Evolutionary conservation across 805 yeast species (phyloP).

Genomic region (Ogataea neopini): DNA sequence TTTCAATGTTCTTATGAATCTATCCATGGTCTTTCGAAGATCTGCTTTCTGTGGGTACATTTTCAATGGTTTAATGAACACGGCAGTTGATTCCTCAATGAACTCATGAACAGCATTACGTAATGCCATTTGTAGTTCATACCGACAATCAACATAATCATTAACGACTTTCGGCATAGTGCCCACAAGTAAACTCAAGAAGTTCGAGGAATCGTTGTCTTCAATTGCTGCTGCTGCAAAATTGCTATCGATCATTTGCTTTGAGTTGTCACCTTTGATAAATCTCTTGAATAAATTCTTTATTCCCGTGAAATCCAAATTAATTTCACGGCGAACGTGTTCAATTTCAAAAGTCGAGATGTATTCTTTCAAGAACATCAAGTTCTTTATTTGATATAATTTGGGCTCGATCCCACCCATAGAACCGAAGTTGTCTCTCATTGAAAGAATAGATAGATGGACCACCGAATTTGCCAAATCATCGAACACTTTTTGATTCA

Average conservation of each 20-base stretch:
- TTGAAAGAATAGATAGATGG: conserved; percentile 68
- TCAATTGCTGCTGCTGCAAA: conserved; percentile 19
- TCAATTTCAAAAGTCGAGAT: conserved; percentile 78
- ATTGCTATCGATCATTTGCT: conserved; percentile 21
- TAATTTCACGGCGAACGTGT: conserved; percentile 66
- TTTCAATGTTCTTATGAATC: conserved; percentile 51
- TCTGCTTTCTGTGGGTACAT: conserved; percentile 18
- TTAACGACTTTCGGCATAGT: conserved; percentile 78
- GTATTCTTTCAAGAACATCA: conserved; percentile 69
- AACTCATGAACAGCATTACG: conserved; percentile 69
- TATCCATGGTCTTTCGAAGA: conserved; percentile 23
- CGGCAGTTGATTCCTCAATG: conserved; percentile 55
- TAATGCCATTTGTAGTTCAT: conserved; percentile 72
- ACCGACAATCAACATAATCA: conserved; percentile 75
- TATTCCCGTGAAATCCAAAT: conserved; percentile 80
- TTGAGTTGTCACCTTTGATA: conserved; percentile 30
- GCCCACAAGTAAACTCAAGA: conserved; percentile 40
- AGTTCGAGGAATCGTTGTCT: conserved; percentile 12
- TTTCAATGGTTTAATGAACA: conserved; percentile 49
- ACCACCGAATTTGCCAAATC: conserved; percentile 87
- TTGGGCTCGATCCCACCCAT: conserved; percentile 60
- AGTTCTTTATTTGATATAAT: conserved; percentile 69
- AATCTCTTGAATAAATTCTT: conserved; percentile 42
- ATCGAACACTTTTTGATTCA: conserved; percentile 78
- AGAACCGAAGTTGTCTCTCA: conserved; percentile 52